Base-by-base conservation (phyloP, 1,139 yeast species). In the Pichia sp. region DNA sequence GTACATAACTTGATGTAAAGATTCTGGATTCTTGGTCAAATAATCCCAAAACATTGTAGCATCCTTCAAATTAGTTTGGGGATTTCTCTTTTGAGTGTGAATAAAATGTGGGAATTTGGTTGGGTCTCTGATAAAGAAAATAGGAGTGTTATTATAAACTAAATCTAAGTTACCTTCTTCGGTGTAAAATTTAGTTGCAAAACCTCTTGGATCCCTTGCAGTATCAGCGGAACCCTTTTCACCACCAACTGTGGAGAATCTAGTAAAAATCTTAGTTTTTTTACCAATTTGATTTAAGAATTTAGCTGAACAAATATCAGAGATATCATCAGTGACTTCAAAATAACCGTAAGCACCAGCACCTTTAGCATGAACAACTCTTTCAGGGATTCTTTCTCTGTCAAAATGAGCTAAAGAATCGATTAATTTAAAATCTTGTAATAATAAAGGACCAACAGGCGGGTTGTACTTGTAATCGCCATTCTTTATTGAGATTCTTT, bases 161-260 rank as follows among this genome's bases (percentile, higher is more conserved):
- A 84, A 80, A 69, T 86, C 95, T 64, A 81, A 70, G 67, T 80
- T 81, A 56, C 95, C 95, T 64, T 85, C 91, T 56, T 84, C 88
- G 38, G 95, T 86, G 68, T 83, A 83, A 56, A 86, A 73, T 67
- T 85, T 85, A 54, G 81, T 77, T 40, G 93, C 70, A 63, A 84
- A 85, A 22, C 95, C 95, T 66, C 95, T 76, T 50, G 95, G 95
- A 61, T 86, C 95, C 68, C 95, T 79, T 35, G 87, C 91, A 34
- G 91, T 70, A 62, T 86, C 95, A 31, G 95, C 78, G 39, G 88
- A 76, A 43, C 94, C 95, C 47, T 66, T 65, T 65, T 86, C 95
- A 52, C 95, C 95, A 55, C 94, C 94, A 42, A 86, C 95, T 37
- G 94, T 84, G 54, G 93, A 82, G 68, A 85, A 86, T 59, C 95